These are phyloP conservation scores for Coniferiporia sulphurascens DNA, from an alignment of 1,284 basidiomycete genomes.

Conservation along the genomic window DNA sequence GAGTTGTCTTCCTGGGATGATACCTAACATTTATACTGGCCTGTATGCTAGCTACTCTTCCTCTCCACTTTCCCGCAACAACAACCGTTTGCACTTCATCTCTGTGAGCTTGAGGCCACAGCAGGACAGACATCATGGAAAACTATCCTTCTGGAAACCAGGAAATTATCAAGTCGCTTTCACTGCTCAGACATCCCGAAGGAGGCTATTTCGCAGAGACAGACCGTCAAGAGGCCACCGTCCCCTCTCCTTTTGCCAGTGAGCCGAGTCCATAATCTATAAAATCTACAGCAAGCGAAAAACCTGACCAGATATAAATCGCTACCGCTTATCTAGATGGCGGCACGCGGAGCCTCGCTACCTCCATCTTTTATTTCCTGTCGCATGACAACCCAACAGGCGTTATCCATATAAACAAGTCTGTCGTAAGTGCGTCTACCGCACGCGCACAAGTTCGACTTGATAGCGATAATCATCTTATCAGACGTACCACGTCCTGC, in stretches of 20 bases:
- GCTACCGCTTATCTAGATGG: conserved; percentile 21
- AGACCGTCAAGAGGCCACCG: conserved; percentile 29
- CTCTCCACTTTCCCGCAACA: too few relatives aligned
- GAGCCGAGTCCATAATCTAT: conserved; percentile 5
- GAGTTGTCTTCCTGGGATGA: too few relatives aligned
- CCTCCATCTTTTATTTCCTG: conserved; percentile 45
- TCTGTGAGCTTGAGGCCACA: too few relatives aligned
- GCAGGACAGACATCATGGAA: neutral
- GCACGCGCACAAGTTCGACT: neutral
- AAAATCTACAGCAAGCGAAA: neutral
- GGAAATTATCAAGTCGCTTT: conserved; percentile 30
- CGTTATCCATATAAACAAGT: conserved; percentile 44
- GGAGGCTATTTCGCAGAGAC: conserved; percentile 42
- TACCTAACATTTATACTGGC: too few relatives aligned
- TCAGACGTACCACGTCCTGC: conserved; percentile 46
- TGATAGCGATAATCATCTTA: neutral
- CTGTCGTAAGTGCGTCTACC: conserved; percentile 30
- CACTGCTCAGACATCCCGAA: conserved; percentile 33
- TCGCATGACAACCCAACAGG: conserved; percentile 35
- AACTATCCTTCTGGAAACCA: conserved; percentile 25
- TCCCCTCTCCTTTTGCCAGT: conserved; percentile 39
- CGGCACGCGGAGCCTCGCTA: conserved; percentile 31
- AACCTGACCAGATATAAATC: neutral
- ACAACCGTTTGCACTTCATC: too few relatives aligned
- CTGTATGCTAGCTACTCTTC: too few relatives aligned